Evolutionary conservation across 345 rosid species (phyloP).

Genomic region (Aegle marmelos): DNA sequence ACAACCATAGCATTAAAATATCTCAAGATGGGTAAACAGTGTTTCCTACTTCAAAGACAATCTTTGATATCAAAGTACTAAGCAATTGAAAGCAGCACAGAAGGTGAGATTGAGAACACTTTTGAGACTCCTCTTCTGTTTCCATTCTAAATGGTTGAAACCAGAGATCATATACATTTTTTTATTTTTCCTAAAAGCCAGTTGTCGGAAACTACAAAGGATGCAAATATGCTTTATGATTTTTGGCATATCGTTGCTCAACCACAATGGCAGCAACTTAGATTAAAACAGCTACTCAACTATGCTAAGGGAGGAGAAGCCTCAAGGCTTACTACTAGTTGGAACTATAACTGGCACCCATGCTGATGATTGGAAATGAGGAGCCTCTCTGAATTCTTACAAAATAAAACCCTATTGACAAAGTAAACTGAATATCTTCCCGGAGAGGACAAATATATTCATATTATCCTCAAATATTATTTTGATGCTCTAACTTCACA

Average conservation of each 20-base stretch:
- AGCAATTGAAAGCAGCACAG: not conserved
- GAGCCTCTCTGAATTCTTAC: not conserved
- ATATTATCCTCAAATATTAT: not conserved
- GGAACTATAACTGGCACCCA: not conserved
- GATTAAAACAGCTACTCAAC: not conserved
- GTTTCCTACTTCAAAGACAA: not conserved
- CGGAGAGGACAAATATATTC: not conserved
- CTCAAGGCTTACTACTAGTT: not conserved
- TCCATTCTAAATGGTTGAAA: not conserved
- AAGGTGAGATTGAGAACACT: not conserved
- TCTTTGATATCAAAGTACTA: not conserved
- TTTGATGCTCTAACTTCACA: not conserved
- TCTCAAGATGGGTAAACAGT: not conserved
- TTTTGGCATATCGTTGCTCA: not conserved
- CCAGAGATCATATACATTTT: not conserved
- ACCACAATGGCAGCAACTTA: not conserved
- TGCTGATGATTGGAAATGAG: not conserved
- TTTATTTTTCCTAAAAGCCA: not conserved
- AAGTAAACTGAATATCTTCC: not conserved
- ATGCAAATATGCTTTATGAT: not conserved
- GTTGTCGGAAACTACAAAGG: not conserved
- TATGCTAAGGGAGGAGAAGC: not conserved
- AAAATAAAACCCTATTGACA: not conserved
- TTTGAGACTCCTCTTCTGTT: not conserved
- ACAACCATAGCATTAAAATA: not conserved